Evolutionary conservation across 306 rosid species (phyloP), one percentile per base, ranked within the genome.

Genomic region (Lathyrus tuberosus): DNA sequence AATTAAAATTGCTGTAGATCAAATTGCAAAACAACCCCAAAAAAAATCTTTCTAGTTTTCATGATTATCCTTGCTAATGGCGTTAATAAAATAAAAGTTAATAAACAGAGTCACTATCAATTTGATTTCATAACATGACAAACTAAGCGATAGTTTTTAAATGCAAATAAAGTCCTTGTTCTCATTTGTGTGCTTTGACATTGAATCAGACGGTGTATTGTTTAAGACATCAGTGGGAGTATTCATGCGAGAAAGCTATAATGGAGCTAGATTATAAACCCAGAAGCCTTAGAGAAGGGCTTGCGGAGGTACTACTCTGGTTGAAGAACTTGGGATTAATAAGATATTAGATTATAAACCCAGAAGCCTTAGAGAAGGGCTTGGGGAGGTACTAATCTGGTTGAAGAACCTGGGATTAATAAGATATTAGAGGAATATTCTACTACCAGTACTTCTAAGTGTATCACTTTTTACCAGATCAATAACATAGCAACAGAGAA

Each of bases 201-300:
- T 49, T 75, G 87, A 67, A 24, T 78, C 97, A 94, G 98, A 80
- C 86, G 10, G 92, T 88, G 68, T 5, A 74, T 59, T 89, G 84
- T 79, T 68, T 88, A 70, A 83, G 88, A 69, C 97, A 90, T 64
- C 82, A 73, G 31, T 94, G 97, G 97, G 89, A 86, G 68, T 94
- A 90, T 69, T 79, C 78, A 7, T 83, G 82, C 10, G 75, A 73
- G n/a, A 83, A 83, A 65, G 82, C 84, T 26, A 76, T 69, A 65
- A 42, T 0, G 70, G 87, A 79, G 57, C 79, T 83, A 4, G 80
- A 59, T 61, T 79, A 83, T 65, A 80, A 80, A 58, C 97, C 94
- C 44, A 87, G 92, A 79, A 76, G 87, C 76, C 76, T 90, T 77
- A 87, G 63, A 69, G 98, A 94, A 74, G 98, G 98, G 15, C 78